These are phyloP conservation scores for Aspergillus fijiensis DNA, from an alignment of 2,329 filamentous ascomycete species.

Conservation along the genomic window DNA sequence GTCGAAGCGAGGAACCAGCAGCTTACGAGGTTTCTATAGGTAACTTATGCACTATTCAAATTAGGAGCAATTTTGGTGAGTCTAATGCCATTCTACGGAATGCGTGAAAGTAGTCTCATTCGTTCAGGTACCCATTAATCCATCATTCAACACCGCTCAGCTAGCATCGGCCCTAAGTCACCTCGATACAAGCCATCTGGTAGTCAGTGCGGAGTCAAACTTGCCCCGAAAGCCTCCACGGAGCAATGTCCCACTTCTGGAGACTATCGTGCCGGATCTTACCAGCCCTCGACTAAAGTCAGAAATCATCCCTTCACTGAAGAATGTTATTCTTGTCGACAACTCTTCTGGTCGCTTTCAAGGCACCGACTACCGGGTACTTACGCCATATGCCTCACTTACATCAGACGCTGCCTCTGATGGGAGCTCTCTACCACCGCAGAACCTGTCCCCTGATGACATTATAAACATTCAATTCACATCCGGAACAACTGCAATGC, in stretches of 20 bases:
- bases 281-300: slow-evolving; percentile 49
- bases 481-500: slow-evolving; percentile 84
- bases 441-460: slow-evolving; percentile 60
- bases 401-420: slow-evolving; percentile 45
- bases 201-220: slow-evolving; percentile 87
- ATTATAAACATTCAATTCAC: slow-evolving; percentile 96
- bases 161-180: slow-evolving; percentile 76
- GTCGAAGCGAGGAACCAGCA: neutral
- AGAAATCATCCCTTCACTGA: slow-evolving; percentile 65
- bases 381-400: slow-evolving; percentile 51
- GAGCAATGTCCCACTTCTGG: slow-evolving; percentile 59
- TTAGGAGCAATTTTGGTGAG: slow-evolving; percentile 80
- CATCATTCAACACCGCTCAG: slow-evolving; percentile 78
- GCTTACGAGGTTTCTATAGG: slow-evolving; percentile 29
- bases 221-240: slow-evolving; percentile 65
- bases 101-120: neutral
- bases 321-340: slow-evolving; percentile 72
- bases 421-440: slow-evolving; percentile 45
- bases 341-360: slow-evolving; percentile 64
- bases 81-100: neutral
- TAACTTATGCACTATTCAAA: slow-evolving; percentile 87
- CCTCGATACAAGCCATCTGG: slow-evolving; percentile 68
- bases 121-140: slow-evolving; percentile 77
- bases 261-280: slow-evolving; percentile 54
- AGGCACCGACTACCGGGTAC: slow-evolving; percentile 40